Conservation (phyloP, 1,139 yeast species). For the Scheffersomyces titani region DNA sequence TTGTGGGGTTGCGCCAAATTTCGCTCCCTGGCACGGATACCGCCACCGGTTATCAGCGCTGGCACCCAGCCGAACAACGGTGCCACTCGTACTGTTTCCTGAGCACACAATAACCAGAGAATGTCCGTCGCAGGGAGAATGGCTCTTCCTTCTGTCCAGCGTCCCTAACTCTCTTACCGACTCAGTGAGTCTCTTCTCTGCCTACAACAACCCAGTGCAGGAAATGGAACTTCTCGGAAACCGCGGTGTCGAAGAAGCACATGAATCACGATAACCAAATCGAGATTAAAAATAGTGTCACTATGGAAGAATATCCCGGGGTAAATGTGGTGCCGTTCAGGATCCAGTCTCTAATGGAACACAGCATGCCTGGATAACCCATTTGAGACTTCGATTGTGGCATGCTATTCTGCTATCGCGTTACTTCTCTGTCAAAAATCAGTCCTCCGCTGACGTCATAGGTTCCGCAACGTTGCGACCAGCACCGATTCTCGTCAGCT, state of each 20-base stretch:
- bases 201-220: neutral
- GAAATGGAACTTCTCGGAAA: neutral
- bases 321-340: neutral
- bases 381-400: too few species aligned
- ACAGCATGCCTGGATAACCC: neutral
- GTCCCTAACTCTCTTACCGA: neutral
- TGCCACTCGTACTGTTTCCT: neutral
- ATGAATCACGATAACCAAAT: neutral
- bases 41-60: neutral
- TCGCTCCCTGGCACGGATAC: neutral
- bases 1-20: neutral
- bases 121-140: neutral
- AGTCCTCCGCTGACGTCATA: neutral
- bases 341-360: neutral
- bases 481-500: neutral
- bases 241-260: neutral
- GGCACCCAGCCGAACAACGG: neutral
- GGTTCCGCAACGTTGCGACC: neutral
- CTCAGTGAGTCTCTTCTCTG: neutral
- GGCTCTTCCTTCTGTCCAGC: neutral
- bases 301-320: neutral
- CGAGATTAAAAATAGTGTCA: neutral
- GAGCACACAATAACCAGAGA: neutral
- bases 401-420: too few species aligned
- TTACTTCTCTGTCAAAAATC: neutral